These are phyloP conservation scores for Irpex sp. DNA, from an alignment of 1,284 basidiomycete genomes.

Conservation along the genomic window DNA sequence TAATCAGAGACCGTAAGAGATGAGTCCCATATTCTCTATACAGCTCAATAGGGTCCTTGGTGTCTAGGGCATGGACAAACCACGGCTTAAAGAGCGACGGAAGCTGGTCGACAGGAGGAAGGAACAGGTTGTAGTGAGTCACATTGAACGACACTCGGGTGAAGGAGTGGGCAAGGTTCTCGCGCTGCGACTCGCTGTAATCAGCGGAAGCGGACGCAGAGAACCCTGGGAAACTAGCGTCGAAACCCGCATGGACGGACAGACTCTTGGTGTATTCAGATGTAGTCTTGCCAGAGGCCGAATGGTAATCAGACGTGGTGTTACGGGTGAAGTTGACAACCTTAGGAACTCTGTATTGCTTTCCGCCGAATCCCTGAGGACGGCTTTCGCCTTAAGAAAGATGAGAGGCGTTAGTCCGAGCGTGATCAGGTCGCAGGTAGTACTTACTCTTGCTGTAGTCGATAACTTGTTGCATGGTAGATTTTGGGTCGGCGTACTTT, in stretches of 20 bases:
- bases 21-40: slow-evolving; percentile 2
- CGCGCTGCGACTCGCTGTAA: background rate
- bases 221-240: background rate
- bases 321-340: background rate
- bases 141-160: background rate
- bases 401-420: too few relatives aligned
- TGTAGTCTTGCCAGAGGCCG: background rate
- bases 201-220: background rate
- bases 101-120: background rate
- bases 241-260: background rate
- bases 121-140: background rate
- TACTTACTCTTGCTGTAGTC: background rate
- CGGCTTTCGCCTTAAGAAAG: background rate
- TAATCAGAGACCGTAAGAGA: background rate
- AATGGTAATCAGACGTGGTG: background rate
- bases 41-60: background rate
- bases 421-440: background rate
- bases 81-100: background rate
- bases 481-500: background rate
- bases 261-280: background rate
- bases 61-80: background rate
- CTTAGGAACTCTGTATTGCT: background rate
- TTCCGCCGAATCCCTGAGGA: background rate
- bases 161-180: background rate
- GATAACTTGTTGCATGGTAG: slow-evolving; percentile 1